Conservation (phyloP, 768 basidiomycete genomes). For the Lenzites betulinus region DNA sequence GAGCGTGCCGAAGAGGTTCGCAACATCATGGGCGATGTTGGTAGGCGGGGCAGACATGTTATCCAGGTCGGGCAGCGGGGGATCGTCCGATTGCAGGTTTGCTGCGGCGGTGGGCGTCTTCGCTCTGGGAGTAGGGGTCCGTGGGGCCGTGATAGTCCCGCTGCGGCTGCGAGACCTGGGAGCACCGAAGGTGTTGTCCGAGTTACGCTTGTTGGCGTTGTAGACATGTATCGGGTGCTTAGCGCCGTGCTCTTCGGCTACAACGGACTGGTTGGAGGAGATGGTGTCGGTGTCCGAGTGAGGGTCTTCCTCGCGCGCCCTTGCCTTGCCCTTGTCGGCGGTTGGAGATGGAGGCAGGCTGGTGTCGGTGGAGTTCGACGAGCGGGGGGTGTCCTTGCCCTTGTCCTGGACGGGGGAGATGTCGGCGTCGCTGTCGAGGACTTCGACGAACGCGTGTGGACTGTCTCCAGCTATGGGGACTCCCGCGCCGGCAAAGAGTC, state of each 20-base stretch:
- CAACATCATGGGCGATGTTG: conserved; percentile 55
- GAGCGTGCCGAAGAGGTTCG: conserved; percentile 57
- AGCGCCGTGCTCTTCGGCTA: conserved; percentile 42
- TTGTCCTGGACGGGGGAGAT: conserved; percentile 29
- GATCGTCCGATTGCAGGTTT: conserved; percentile 32
- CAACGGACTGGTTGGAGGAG: conserved; percentile 44
- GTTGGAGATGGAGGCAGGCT: conserved; percentile 12
- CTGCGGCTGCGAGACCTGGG: conserved; percentile 16
- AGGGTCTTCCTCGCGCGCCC: conserved; percentile 32
- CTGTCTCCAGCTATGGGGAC: conserved; percentile 33
- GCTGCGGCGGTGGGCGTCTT: conserved; percentile 2
- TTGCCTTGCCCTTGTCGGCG: conserved; percentile 54
- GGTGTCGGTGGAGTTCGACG: conserved; percentile 27
- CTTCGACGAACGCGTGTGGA: conserved; percentile 68
- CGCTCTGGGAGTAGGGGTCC: conserved; percentile 10
- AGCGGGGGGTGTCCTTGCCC: conserved; percentile 16
- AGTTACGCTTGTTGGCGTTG: conserved; percentile 30
- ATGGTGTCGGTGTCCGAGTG: conserved; percentile 35
- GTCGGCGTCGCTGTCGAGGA: conserved; percentile 46
- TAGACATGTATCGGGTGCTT: conserved; percentile 68
- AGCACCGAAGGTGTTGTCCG: conserved; percentile 20
- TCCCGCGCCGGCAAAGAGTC: conserved; percentile 38
- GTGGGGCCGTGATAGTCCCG: conserved; percentile 6
- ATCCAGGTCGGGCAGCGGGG: conserved; percentile 53
- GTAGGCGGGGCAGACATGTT: conserved; percentile 27